Percentiles rank a stretch among this genome's conserved stretches.
phyloP scores from a whole-genome alignment of 148 eudicot species.

The Arbutus unedo region DNA sequence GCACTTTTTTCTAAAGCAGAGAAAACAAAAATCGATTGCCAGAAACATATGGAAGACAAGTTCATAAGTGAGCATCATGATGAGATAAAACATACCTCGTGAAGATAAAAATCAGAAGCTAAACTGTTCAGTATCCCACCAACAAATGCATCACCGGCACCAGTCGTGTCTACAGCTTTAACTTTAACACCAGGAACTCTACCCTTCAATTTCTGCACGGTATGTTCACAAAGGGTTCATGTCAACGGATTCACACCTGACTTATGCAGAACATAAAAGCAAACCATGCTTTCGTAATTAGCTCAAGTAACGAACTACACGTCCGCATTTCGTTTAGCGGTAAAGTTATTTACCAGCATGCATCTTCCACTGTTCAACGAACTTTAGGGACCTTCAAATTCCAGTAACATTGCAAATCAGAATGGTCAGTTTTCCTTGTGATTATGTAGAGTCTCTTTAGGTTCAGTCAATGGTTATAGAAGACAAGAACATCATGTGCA shows the following conservation, averaged over 20 bases:
- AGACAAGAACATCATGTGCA: conserved; percentile 1
- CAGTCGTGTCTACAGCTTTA: conserved; percentile 78
- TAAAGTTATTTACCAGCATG: not conserved
- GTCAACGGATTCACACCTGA: not conserved
- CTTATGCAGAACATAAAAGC: not conserved
- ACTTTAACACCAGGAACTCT: conserved; percentile 62
- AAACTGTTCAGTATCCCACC: conserved; percentile 61
- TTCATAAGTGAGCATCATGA: not conserved
- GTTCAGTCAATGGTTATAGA: not conserved
- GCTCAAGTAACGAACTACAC: not conserved
- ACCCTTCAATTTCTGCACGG: conserved; percentile 63
- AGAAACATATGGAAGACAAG: not conserved
- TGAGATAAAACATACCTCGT: conserved; percentile 43
- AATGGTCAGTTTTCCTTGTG: not conserved
- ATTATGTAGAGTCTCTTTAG: not conserved
- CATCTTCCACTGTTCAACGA: not conserved
- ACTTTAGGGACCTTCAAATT: not conserved
- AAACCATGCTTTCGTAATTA: not conserved
- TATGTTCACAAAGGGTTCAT: not conserved
- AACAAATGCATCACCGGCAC: conserved; percentile 89
- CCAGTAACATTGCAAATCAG: not conserved
- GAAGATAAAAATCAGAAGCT: conserved; percentile 54
- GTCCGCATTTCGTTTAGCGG: not conserved
- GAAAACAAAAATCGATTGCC: not conserved
- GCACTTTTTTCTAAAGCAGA: not conserved